Base-by-base conservation (phyloP, 2,329 filamentous ascomycete species). In the Calonectria hongkongensis region DNA sequence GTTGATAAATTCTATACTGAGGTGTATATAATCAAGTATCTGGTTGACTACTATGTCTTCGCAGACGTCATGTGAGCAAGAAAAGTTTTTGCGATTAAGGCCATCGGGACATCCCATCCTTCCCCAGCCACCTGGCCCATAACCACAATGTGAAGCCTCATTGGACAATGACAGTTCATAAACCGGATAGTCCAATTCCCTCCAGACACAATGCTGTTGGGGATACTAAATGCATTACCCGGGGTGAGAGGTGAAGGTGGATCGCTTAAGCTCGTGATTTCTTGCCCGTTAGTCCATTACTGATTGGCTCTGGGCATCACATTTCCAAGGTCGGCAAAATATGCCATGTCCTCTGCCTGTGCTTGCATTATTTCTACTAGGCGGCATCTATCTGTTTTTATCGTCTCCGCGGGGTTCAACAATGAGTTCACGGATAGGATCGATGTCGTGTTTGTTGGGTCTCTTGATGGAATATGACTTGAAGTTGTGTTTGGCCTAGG, bases 171-270 rank as follows among this genome's bases (percentile, higher is more conserved):
- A 8, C 54, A 60, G 33, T 60, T 60, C 21, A 60, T 27, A 12
- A 41, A 60, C 21, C 54, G 33, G 36, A 60, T 21, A 4, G 33
- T 60, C 54, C 54, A 60, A 41, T 60, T 60, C 13, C 54, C 54
- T 60, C 41, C n/a, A 6, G 54, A 60, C 6, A 60, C 21, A 41
- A 60, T 41, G 13, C 33, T 43, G 9, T 60, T 60, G 16, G 54
- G 33, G 10, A 60, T 18, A 41, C 13, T 25, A 15, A 21, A 13
- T 28, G 54, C 41, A 3, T 21, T 21, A 5, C 27, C n/a, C 5
- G 54, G 16, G 10, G 41, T n/a, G n/a, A 25, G 45, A 25, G 18
- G 7, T 15, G 15, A 25, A 13, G 54, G 54, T 8, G 21, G 30
- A 8, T 12, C 21, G 21, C 25, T 60, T 36, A 16, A 13, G 16